phyloP scores from a whole-genome alignment of 352 stramenopile genomes.

The Blastocystis sp. region DNA sequence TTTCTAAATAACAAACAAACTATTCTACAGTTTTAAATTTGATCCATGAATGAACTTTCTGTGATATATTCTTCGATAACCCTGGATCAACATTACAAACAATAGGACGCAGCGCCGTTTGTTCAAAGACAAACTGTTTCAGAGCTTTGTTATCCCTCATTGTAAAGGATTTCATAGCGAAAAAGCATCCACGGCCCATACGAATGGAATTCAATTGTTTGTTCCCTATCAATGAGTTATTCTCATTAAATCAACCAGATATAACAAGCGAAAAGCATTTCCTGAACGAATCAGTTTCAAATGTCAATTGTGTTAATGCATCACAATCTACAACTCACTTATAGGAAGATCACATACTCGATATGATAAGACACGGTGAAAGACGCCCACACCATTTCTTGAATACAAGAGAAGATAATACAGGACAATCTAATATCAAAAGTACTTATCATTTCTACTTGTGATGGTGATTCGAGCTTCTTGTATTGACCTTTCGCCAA shows the following conservation, averaged over 20 bases:
- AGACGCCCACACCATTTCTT: not conserved
- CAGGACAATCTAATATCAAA: not conserved
- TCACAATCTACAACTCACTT: slow-evolving; percentile 6
- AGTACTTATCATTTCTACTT: not conserved
- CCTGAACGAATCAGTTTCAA: not conserved
- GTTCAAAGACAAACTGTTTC: not conserved
- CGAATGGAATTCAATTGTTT: not conserved
- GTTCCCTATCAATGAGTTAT: not conserved
- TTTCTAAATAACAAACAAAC: not conserved
- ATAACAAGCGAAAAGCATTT: not conserved
- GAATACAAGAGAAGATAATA: not conserved
- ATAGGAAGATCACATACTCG: too few species aligned
- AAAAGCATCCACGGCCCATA: slow-evolving; percentile 12
- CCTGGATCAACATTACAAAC: not conserved
- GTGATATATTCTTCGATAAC: not conserved
- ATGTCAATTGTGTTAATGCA: not conserved
- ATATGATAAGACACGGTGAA: too few species aligned
- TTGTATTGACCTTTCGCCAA: not conserved
- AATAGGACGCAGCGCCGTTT: not conserved
- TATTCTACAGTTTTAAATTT: too few species aligned
- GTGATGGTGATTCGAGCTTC: not conserved
- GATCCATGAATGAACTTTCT: not conserved
- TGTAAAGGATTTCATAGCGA: not conserved
- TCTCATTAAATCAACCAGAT: not conserved
- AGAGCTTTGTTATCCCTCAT: not conserved